phyloP scores from a whole-genome alignment of 2,329 filamentous ascomycete species.

The Calonectria pteridis region DNA sequence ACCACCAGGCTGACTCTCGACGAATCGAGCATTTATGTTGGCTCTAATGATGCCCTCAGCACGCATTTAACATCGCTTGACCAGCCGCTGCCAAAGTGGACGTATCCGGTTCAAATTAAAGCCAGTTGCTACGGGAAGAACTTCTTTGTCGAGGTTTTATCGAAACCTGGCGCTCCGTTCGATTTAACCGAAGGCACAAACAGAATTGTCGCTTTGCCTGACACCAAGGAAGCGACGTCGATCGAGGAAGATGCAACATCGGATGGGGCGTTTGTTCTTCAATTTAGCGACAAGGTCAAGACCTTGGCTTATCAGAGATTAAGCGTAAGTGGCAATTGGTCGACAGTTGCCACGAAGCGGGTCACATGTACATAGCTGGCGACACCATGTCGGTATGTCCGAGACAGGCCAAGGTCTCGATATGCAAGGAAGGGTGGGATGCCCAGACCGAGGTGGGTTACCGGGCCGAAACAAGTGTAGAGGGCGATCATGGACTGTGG shows the following conservation, averaged over 20 bases:
- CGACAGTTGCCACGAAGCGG: slow-evolving; percentile 18
- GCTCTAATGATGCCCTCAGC: slow-evolving; percentile 44
- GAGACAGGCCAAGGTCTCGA: too few relatives aligned
- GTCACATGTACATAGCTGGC: background rate
- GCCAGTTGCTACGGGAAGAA: slow-evolving; percentile 19
- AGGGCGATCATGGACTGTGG: background rate
- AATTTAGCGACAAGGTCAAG: slow-evolving; percentile 14
- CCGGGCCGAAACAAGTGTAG: background rate
- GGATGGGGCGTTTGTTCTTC: slow-evolving; percentile 13
- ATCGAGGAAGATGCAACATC: background rate
- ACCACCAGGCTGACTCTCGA: slow-evolving; percentile 49
- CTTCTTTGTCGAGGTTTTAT: slow-evolving; percentile 19
- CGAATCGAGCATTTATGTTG: slow-evolving; percentile 37
- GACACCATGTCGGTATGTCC: too few relatives aligned
- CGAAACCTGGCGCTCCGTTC: slow-evolving; percentile 27
- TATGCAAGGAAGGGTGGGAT: background rate
- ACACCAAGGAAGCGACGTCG: background rate
- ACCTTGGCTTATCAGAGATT: slow-evolving; percentile 32
- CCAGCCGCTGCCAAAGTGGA: slow-evolving; percentile 47
- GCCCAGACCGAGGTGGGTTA: background rate
- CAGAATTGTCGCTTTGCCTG: slow-evolving; percentile 28
- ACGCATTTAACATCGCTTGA: slow-evolving; percentile 48
- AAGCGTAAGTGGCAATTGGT: slow-evolving; percentile 29
- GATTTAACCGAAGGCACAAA: slow-evolving; percentile 34
- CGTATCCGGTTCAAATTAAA: slow-evolving; percentile 46